These are phyloP conservation scores for Aspergillus sp. DNA, from an alignment of 2,329 filamentous ascomycete genomes.

Conservation along the genomic window DNA sequence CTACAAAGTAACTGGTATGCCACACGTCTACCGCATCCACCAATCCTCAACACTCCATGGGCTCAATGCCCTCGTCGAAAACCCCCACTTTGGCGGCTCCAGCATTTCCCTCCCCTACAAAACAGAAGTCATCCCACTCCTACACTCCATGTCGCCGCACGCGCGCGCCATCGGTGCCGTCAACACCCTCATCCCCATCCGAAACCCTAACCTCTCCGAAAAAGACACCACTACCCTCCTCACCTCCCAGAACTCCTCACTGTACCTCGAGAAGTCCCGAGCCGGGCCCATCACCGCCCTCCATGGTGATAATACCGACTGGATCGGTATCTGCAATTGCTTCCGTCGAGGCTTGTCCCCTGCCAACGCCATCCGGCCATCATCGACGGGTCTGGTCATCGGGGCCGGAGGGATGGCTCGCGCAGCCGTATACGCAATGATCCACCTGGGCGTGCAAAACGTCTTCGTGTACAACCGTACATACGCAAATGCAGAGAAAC, in stretches of 20 bases:
- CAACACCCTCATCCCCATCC: slow-evolving; percentile 66
- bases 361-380: slow-evolving; percentile 54
- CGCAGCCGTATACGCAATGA: slow-evolving; percentile 34
- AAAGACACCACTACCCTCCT: slow-evolving; percentile 41
- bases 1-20: slow-evolving; percentile 58
- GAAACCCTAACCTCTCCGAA: slow-evolving; percentile 43
- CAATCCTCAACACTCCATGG: slow-evolving; percentile 56
- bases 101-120: slow-evolving; percentile 68
- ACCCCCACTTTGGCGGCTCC: slow-evolving; percentile 62
- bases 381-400: slow-evolving; percentile 51
- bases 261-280: slow-evolving; percentile 52
- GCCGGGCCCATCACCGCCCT: slow-evolving; percentile 60
- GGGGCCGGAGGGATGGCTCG: slow-evolving; percentile 49
- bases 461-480: slow-evolving; percentile 34
- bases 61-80: slow-evolving; percentile 55
- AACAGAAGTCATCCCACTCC: slow-evolving; percentile 57
- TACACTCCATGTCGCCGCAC: slow-evolving; percentile 61
- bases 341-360: slow-evolving; percentile 65
- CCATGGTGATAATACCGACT: slow-evolving; percentile 74
- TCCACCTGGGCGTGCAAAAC: slow-evolving; percentile 31
- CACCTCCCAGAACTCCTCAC: slow-evolving; percentile 48
- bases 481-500: slow-evolving; percentile 25
- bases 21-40: slow-evolving; percentile 57
- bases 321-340: slow-evolving; percentile 69
- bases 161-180: slow-evolving; percentile 67